phyloP scores from a whole-genome alignment of 2,329 filamentous ascomycete genomes.

The Aotearoamyces nothofagi region DNA sequence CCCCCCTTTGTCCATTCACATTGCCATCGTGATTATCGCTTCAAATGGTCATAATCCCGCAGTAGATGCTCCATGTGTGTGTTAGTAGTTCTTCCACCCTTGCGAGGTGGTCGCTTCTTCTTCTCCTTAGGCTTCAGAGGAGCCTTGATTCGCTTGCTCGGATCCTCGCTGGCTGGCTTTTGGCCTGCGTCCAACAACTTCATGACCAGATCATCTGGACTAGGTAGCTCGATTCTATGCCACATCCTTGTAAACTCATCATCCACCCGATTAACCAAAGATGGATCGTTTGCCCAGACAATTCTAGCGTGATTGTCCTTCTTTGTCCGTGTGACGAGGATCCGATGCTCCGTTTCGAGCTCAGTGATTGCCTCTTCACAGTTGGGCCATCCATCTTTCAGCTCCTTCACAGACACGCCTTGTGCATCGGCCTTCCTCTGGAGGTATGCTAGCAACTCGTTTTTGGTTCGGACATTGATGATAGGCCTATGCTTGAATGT shows the following conservation, averaged over 20 bases:
- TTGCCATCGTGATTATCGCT: no score
- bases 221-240: constrained; percentile 64
- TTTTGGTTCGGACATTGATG: constrained; percentile 66
- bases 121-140: constrained; percentile 21
- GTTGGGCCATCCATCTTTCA: constrained; percentile 90
- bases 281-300: constrained; percentile 81
- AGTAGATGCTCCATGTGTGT: constrained; percentile 20
- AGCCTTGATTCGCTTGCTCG: constrained; percentile 20
- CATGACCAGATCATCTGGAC: constrained; percentile 22
- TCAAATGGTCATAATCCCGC: constrained; percentile 16
- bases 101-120: constrained; percentile 20
- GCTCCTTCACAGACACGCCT: constrained; percentile 71
- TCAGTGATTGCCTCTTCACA: constrained; percentile 65
- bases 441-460: constrained; percentile 65
- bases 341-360: constrained; percentile 62
- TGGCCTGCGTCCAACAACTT: constrained; percentile 23
- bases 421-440: constrained; percentile 69
- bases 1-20: no score
- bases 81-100: constrained; percentile 20
- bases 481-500: constrained; percentile 74
- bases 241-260: constrained; percentile 73
- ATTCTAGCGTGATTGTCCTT: constrained; percentile 79
- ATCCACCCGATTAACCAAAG: constrained; percentile 61
- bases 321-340: constrained; percentile 79
- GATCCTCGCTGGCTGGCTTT: constrained; percentile 22